Evolutionary conservation across 495 filamentous ascomycete genomes (phyloP), one percentile per base, ranked within the genome.

Genomic region (Hamigera avellanea): DNA sequence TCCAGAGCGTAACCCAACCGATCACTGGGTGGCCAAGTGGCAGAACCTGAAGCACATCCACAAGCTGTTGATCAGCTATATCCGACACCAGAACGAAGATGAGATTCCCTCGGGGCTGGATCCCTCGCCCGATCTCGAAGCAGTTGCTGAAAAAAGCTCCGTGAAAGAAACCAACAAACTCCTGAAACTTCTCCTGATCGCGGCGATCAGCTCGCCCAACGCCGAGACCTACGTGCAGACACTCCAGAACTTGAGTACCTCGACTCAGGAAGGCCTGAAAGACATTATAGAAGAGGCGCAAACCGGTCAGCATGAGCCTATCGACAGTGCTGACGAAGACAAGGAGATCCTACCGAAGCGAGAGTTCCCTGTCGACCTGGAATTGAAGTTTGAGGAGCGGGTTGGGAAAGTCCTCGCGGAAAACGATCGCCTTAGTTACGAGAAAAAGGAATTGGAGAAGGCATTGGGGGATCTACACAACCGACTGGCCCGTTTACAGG

Each of bases 41-140:
- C 67, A 70, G 50, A 76, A 74, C 50, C 52, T 86, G 34, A 82
- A 84, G 58, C 71, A 76, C 36, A 68, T 87, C 41, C 73, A 78
- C 54, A 76, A 76, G 40, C 66, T 72, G 15, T 58, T 86, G 3
- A 64, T 74, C 31, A 72, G 64, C 37, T 87, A 82, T 51, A 77
- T 86, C 39, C 66, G 62, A 19, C 67, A 75, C 36, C 61, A 75
- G 45, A 70, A 67, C 48, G 60, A 60, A 26, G 63, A 67, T 26
- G 42, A 53, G 33, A 36, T 73, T 6, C 69, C 67, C 5, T 49
- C 67, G 19, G 62, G 68, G n/a, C 63, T 63, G 17, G 61, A 67
- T 43, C 61, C 60, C 5, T 55, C 57, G 14, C 67, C 71, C 12
- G 72, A 78, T 50, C 62, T 81, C 32, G 72, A 80, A 57, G 62